Evolutionary conservation across 805 yeast species (phyloP).

Genomic region (Saccharomyces jurei): DNA sequence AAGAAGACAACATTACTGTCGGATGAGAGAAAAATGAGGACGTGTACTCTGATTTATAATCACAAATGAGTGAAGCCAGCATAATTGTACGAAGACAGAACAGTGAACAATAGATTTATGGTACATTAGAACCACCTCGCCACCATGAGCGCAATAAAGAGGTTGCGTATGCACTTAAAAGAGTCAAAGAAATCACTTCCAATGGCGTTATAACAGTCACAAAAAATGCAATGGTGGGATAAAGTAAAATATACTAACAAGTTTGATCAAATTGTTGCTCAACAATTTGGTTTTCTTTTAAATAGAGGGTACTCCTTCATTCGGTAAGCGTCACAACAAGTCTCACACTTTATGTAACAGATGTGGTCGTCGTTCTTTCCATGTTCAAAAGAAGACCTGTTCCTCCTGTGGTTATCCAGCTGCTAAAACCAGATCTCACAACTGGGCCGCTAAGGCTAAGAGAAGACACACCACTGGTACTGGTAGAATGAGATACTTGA

Average conservation of each 20-base stretch:
- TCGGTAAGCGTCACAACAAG: conserved; percentile 99
- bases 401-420: conserved; percentile 99
- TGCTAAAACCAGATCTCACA: conserved; percentile 95
- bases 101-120: neutral
- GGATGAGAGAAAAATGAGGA: neutral
- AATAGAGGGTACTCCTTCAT: conserved; percentile 98
- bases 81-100: neutral
- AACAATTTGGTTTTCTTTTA: conserved; percentile 14
- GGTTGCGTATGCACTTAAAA: neutral
- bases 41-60: neutral
- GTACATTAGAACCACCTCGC: too few relatives aligned
- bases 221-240: neutral
- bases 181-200: neutral
- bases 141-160: neutral
- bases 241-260: conserved; percentile 28
- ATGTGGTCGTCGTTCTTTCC: conserved; percentile 99
- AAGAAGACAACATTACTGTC: neutral
- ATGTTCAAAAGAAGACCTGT: conserved; percentile 98
- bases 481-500: conserved; percentile 98
- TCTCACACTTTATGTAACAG: conserved; percentile 98
- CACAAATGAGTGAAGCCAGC: neutral
- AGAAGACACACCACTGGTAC: conserved; percentile 99
- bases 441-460: conserved; percentile 99
- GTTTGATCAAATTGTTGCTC: neutral
- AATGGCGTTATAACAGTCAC: neutral